Base-by-base conservation (phyloP, 2,329 filamentous ascomycete genomes). In the Fusarium liriodendri region DNA sequence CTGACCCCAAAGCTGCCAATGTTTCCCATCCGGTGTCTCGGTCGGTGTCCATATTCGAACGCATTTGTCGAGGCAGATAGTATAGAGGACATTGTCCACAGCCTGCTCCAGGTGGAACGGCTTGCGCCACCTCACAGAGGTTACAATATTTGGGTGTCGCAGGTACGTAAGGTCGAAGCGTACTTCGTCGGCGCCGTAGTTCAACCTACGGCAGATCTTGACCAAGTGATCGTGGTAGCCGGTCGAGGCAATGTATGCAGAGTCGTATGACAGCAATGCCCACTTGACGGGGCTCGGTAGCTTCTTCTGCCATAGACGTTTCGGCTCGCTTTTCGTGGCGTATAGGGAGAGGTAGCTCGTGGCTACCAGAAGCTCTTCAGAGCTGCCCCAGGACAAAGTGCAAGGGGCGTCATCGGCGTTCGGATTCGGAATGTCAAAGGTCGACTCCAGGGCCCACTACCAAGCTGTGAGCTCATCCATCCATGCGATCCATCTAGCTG, bases 91-190 rank as follows among this genome's bases (percentile, higher is more conserved):
- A 82, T 98, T 97, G 42, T 97, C 93, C 64, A 93, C 89, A 7
- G 90, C 91, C 79, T 97, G 94, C 38, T 96, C 94, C 16, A 90
- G 84, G 79, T 97, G 91, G 71, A 90, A 90, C 7, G 94, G 94
- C 71, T 90, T 90, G 55, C 94, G 92, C 97, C 97, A 99, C 80
- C 96, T 92, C 69, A 98, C 84, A 69, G 90, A 91, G 4, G 94
- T 96, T n/a, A 99, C 91, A 1, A 92, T 84, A 29, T 89, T 87
- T 1, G 95, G 94, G 80, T 99, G 97, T n/a, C 91, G 87, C 2
- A 99, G 90, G 82, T 98, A 98, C 32, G 92, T 92, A 77, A 97
- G 92, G 78, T 98, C 96, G 82, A 98, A 98, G 66, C 93, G 89
- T 42, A 95, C 93, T 76, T 97, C 93, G 67, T 95, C 92, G 1